Base-by-base conservation (phyloP, 2,329 filamentous ascomycete species). In the Chrysoporthe cubensis region DNA sequence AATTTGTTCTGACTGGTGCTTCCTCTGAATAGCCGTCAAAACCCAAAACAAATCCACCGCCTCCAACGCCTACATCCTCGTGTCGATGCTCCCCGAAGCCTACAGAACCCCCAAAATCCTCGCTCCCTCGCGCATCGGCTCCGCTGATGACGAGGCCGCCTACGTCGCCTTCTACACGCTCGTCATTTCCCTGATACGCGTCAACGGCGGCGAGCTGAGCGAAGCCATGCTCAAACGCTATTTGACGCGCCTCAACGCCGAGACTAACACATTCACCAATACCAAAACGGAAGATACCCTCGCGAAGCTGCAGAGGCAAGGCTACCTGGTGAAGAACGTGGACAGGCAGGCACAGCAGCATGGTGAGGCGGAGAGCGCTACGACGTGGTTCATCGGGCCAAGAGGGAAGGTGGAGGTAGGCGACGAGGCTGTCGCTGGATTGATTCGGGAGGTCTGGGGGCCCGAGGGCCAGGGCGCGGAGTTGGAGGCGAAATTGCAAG, bases 401-500 rank as follows among this genome's bases (percentile, higher is more conserved):
- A 86, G 96, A 32, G 95, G 92, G 6, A 96, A 91, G 78, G 84
- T 94, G 8, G 96, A 98, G 78, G 87, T 98, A 46, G 92, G 91
- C 0, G 83, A 89, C n/a, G 85, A 88, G 62, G 92, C 91, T 0
- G 91, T 96, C 14, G 87, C 89, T 21, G 89, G 88, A 0, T 79
- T 97, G 71, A 88, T 94, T 4, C 80, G 87, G 75, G 78, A 84
- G 65, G 82, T 90, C 0, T 91, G 88, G 76, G 87, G 84, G 1
- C 81, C 82, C 8, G 80, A 81, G 57, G 52, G 61, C 40, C 56
- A 65, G 5, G 80, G 80, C 1, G 81, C 84, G 3, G 86, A 89
- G 71, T 75, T 90, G 63, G 85, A 90, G 70, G 84, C 80, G 75
- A 88, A 87, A 74, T 77, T 94, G 60, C 80, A 83, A 37, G 82